Evolutionary conservation across 495 filamentous ascomycete genomes (phyloP), one percentile per base, ranked within the genome.

Genomic region (Pseudoneurospora amorphoporcata): DNA sequence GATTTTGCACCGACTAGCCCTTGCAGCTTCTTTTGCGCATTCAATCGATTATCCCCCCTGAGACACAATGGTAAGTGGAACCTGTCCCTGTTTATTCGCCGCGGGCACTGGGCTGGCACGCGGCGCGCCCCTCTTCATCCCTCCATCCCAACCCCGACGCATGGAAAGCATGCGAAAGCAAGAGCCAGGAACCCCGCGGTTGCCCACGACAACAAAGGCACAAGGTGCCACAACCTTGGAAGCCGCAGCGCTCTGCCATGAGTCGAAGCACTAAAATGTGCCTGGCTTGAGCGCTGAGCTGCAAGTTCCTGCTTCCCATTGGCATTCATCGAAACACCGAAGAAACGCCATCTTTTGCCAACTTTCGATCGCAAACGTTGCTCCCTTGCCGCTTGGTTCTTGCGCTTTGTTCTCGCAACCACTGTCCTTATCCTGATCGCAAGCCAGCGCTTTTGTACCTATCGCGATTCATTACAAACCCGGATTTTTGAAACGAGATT

Each of bases 51-150:
- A 53, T 42, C 68, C 73, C 70, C 73, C 77, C 74, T 72, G 70
- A 78, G 76, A 76, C 74, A 45, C 73, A 74, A 77, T 74, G 74
- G 75, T 72, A 70, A 80, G 74, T 73, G 77, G 72, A 73, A 73
- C 12, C 41, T 61, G 65, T 61, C 72, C 68, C 19, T 68, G 37
- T 41, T 72, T 69, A 19, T 68, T 70, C 69, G 65, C 68, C 29
- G 40, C 41, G 19, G 71, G 53, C 17, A 69, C 42, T 65, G 38
- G 53, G 68, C 42, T 65, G 38, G 53, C 53, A 61, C 53, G 53
- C 53, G 53, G 53, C 53, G 53, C 53, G 53, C 42, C 43, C 69
- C 23, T 68, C n/a, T 61, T 68, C 38, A 47, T 32, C 45, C 8
- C 37, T 72, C 69, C 3, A 12, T 32, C 29, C 47, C 72, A 53